A percentile compares a stretch with the other conserved stretches of the same genome.
Conservation (phyloP, 139 green algal species). For the Chlorella sp. region DNA sequence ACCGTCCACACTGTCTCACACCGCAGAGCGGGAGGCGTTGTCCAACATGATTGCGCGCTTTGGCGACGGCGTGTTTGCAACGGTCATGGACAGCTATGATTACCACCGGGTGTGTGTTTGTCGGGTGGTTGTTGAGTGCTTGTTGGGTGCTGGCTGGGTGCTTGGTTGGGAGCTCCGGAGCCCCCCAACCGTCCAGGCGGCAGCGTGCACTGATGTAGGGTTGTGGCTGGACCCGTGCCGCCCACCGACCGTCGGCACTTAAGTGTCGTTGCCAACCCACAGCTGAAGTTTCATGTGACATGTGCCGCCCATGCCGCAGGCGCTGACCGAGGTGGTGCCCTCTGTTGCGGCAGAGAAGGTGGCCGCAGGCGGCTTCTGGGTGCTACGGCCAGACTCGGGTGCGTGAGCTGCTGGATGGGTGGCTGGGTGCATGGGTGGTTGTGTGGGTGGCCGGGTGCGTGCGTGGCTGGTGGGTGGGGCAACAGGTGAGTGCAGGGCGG, state of each 20-base stretch:
- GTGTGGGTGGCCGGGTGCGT: too few species aligned
- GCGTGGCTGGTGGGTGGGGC: too few species aligned
- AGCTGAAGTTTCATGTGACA: too few species aligned
- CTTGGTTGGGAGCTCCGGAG: too few species aligned
- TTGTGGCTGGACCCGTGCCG: too few species aligned
- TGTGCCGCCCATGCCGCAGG: slow-evolving; percentile 38
- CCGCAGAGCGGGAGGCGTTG: slow-evolving; percentile 53
- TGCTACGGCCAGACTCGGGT: slow-evolving; percentile 89
- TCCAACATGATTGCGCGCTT: slow-evolving; percentile 92
- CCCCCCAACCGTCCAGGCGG: too few species aligned
- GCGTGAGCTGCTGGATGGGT: neutral
- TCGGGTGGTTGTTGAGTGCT: neutral
- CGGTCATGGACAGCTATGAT: slow-evolving; percentile 94
- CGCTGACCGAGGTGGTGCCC: slow-evolving; percentile 82
- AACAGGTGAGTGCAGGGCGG: too few species aligned
- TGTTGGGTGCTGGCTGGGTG: neutral
- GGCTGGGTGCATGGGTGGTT: neutral
- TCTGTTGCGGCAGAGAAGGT: slow-evolving; percentile 71
- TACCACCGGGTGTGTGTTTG: slow-evolving; percentile 60
- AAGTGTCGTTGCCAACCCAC: too few species aligned
- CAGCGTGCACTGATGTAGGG: too few species aligned
- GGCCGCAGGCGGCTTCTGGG: slow-evolving; percentile 80
- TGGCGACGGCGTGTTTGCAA: slow-evolving; percentile 82
- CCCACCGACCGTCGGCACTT: too few species aligned
- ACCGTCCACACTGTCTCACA: too few species aligned